phyloP scores from a whole-genome alignment of 371 early-diverging fungal genomes.

The Nematocida sp. region DNA sequence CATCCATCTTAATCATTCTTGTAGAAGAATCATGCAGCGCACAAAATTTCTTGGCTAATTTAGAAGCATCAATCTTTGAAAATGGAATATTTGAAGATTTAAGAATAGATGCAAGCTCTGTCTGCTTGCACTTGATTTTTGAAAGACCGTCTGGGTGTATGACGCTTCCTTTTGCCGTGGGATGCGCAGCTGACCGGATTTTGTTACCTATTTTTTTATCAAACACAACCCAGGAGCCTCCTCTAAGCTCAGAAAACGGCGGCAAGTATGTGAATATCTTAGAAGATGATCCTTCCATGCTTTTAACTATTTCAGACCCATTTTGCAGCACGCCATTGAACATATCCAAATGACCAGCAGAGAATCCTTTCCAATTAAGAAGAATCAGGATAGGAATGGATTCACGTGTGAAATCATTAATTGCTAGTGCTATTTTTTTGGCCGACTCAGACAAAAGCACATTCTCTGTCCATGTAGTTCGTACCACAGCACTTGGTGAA shows the following conservation, averaged over 20 bases:
- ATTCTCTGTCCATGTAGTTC: slow-evolving; percentile 82
- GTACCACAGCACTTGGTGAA: neutral
- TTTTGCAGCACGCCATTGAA: slow-evolving; percentile 90
- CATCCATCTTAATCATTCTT: slow-evolving; percentile 56
- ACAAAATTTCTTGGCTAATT: slow-evolving; percentile 43
- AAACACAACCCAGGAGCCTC: slow-evolving; percentile 96
- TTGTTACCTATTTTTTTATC: slow-evolving; percentile 92
- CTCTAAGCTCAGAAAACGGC: slow-evolving; percentile 88
- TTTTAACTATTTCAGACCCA: slow-evolving; percentile 92
- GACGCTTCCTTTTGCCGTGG: slow-evolving; percentile 83
- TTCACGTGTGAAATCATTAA: slow-evolving; percentile 93
- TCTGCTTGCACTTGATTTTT: slow-evolving; percentile 87
- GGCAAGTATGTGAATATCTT: slow-evolving; percentile 93
- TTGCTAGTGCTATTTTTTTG: slow-evolving; percentile 93
- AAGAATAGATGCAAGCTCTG: slow-evolving; percentile 21
- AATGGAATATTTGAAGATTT: neutral
- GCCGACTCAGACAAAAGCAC: slow-evolving; percentile 97
- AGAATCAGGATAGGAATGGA: slow-evolving; percentile 90
- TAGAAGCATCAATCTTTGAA: neutral
- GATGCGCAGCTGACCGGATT: slow-evolving; percentile 96
- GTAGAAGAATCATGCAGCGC: slow-evolving; percentile 46
- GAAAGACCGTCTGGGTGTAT: slow-evolving; percentile 94
- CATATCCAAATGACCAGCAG: slow-evolving; percentile 95
- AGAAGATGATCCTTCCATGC: slow-evolving; percentile 82
- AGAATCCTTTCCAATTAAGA: slow-evolving; percentile 99